Base-by-base conservation (phyloP, 1,284 basidiomycete species). In the Earliella scabrosa region DNA sequence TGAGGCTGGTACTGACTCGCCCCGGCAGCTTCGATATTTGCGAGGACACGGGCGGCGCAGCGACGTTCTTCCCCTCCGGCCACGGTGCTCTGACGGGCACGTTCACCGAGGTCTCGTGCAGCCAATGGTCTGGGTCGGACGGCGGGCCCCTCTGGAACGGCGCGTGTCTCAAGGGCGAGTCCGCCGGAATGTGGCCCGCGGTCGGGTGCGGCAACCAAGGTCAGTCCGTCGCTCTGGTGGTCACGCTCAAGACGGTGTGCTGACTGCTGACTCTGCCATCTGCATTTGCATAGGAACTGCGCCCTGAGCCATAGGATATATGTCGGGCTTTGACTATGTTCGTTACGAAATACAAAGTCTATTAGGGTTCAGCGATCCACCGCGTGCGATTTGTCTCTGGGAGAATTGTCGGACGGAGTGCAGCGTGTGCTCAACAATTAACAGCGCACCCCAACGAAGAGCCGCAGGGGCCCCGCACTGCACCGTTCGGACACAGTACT, bases 131-230 rank as follows among this genome's bases (percentile, higher is more conserved):
- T 16, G 83, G 83, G 20, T 75, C 75, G 24, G 78, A 84, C 50
- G 80, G 80, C 20, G 56, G 69, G n/a, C 38, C 71, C 14, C 67
- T 78, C 14, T 85, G 71, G 67, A 75, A 70, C 46, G 81, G 82
- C 4, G 73, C 82, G 9, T 86, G 82, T 65, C 68, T 86, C 32
- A 69, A 64, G 18, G 79, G 80, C 7, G 78, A 82, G 65, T 75
- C 63, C 3, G 80, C 81, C 14, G 68, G 65, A 2, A 71, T 75
- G 60, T 86, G 83, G 82, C 83, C 82, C 69, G 66, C 35, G 6
- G 50, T 58, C 2, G 81, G 74, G 14, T 85, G 83, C 54, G 82
- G 82, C 18, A 85, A 86, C 68, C 65, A 82, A 70, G 82, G 82
- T 78, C 58, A 53, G 73, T 58, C n/a, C 41, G 4, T 23, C 18